These are phyloP conservation scores for Penicillium vulpinum DNA, from an alignment of 2,329 filamentous ascomycete genomes.

Conservation along the genomic window DNA sequence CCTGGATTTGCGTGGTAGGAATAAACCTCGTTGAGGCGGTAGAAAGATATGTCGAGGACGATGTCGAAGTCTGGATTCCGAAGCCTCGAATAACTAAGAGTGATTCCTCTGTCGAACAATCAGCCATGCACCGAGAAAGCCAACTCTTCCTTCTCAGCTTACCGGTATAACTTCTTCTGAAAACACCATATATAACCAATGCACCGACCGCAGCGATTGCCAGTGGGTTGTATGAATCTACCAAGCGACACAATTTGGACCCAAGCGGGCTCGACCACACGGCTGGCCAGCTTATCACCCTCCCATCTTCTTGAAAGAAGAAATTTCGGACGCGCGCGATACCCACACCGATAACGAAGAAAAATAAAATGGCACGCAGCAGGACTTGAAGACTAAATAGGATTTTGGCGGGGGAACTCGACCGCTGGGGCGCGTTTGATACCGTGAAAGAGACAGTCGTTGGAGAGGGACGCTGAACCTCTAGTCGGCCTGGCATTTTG, in stretches of 20 bases:
- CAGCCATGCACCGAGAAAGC: background rate
- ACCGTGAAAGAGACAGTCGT: conserved; percentile 93
- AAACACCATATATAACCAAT: conserved; percentile 46
- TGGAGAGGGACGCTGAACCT: conserved; percentile 62
- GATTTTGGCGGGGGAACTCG: conserved; percentile 48
- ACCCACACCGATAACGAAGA: conserved; percentile 41
- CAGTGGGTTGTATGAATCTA: conserved; percentile 45
- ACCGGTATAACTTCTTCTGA: conserved; percentile 55
- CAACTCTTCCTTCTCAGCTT: conserved; percentile 1
- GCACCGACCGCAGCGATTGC: conserved; percentile 43
- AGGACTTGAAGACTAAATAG: conserved; percentile 48
- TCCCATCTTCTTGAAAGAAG: conserved; percentile 29
- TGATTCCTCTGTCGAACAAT: conserved; percentile 67
- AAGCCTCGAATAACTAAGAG: conserved; percentile 84
- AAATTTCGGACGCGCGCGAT: conserved; percentile 35
- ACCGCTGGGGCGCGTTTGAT: conserved; percentile 67
- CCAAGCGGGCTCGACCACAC: conserved; percentile 39
- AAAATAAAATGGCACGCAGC: conserved; percentile 47
- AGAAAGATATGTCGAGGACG: conserved; percentile 66
- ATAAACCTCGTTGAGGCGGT: conserved; percentile 71
- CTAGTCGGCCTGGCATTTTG: conserved; percentile 60
- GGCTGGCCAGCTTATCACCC: conserved; percentile 29
- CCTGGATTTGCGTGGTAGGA: conserved; percentile 85
- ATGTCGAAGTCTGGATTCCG: conserved; percentile 83
- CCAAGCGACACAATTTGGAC: conserved; percentile 34